A percentile compares a stretch with the other conserved stretches of the same genome.
Evolutionary conservation across 305 asterid species (phyloP).

Genomic region (Solanum chacoense): DNA sequence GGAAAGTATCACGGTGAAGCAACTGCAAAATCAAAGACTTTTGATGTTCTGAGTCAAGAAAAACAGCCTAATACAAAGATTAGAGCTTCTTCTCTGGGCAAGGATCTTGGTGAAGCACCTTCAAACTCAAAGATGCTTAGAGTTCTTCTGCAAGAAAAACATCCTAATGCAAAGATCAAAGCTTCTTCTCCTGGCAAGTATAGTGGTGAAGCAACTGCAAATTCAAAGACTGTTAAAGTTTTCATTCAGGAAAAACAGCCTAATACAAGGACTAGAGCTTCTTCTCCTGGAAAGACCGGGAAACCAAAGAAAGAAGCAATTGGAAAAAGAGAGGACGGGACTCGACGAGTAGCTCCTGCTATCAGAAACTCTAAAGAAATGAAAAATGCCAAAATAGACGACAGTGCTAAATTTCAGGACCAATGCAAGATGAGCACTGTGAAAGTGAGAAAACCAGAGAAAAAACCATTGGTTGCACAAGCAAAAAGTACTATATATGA

Average conservation of each 20-base stretch:
- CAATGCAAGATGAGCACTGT: conserved; percentile 10
- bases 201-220: not conserved
- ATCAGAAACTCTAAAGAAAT: conserved; percentile 21
- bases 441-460: conserved; percentile 25
- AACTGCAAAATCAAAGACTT: conserved; percentile 2
- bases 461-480: conserved; percentile 14
- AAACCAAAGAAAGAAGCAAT: conserved; percentile 28
- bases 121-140: conserved; percentile 12
- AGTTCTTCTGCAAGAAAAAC: conserved; percentile 11
- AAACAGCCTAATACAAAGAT: not conserved
- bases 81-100: conserved; percentile 12
- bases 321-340: conserved; percentile 22
- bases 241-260: not conserved
- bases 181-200: conserved; percentile 3
- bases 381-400: conserved; percentile 19
- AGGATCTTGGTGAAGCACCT: conserved; percentile 5
- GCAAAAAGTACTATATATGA: conserved; percentile 17
- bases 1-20: conserved; percentile 6
- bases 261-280: not conserved
- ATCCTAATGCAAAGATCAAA: conserved; percentile 14
- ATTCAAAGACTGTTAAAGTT: not conserved
- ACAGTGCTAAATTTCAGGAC: conserved; percentile 11
- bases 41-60: not conserved
- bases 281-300: conserved; percentile 22
- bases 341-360: conserved; percentile 15